A percentile compares a stretch with the other conserved stretches of the same genome.
Evolutionary conservation across 1,139 yeast genomes (phyloP).

Genomic region (Torulaspora globosa): DNA sequence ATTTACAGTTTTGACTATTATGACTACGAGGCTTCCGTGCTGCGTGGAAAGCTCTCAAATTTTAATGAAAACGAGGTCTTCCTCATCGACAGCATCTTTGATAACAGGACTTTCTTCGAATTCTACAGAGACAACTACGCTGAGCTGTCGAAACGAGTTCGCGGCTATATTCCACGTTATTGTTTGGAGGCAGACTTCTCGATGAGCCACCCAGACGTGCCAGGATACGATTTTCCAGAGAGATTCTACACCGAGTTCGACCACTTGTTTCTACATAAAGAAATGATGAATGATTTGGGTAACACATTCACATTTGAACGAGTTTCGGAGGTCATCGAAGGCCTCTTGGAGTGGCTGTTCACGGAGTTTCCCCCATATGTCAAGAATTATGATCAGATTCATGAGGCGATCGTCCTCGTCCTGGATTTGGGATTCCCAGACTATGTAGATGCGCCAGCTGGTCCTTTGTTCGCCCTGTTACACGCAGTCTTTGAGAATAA

Average conservation of each 20-base stretch:
- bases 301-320: slow-evolving; percentile 16
- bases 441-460: neutral
- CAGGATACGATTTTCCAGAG: slow-evolving; percentile 17
- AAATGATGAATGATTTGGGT: slow-evolving; percentile 16
- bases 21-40: neutral
- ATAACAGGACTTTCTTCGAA: neutral
- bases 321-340: slow-evolving; percentile 16
- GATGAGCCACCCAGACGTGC: neutral
- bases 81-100: slow-evolving; percentile 9
- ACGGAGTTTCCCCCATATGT: neutral
- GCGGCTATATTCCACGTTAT: slow-evolving; percentile 2
- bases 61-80: neutral
- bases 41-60: neutral
- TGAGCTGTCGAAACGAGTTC: neutral
- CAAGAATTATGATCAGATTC: neutral
- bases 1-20: slow-evolving; percentile 1
- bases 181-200: neutral
- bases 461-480: neutral
- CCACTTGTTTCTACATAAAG: slow-evolving; percentile 16
- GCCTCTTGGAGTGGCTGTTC: slow-evolving; percentile 20
- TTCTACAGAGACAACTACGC: slow-evolving; percentile 2
- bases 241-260: slow-evolving; percentile 19
- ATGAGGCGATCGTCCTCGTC: neutral
- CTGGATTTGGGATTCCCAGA: neutral
- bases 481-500: neutral